Evolutionary conservation across 768 basidiomycete genomes (phyloP).

Genomic region (Leccinum olivaceopallidum): DNA sequence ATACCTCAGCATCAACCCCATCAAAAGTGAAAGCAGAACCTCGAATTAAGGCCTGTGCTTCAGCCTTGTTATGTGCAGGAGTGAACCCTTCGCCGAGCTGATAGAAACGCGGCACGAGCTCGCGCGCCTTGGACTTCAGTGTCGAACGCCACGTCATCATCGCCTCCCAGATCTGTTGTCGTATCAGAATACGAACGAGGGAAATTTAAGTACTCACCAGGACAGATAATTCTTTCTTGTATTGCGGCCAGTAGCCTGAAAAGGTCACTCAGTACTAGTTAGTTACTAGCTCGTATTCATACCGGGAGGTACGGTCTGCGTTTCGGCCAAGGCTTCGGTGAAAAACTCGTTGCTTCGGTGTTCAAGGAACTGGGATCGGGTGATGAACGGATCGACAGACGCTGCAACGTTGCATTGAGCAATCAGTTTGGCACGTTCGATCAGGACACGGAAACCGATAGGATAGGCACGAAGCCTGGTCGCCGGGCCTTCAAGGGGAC

Average conservation of each 20-base stretch:
- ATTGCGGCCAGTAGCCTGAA: neutral
- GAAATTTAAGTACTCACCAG: neutral
- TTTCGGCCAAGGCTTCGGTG: neutral
- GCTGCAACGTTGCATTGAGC: neutral
- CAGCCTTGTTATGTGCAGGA: neutral
- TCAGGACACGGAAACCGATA: neutral
- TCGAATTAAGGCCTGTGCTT: neutral
- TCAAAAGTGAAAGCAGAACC: neutral
- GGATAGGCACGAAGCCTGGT: constrained; percentile 1
- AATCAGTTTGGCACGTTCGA: neutral
- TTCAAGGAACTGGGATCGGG: neutral
- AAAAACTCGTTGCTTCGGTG: neutral
- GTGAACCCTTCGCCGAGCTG: neutral
- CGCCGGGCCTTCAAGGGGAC: neutral
- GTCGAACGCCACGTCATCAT: constrained; percentile 1
- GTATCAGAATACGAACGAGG: neutral
- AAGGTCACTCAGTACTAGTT: neutral
- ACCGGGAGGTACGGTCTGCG: neutral
- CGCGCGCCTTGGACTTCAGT: neutral
- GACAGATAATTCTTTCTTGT: neutral
- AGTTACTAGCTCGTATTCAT: neutral
- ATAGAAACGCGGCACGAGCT: neutral
- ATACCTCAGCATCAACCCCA: neutral
- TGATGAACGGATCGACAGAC: neutral
- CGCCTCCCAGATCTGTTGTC: neutral